Conservation (phyloP, 148 eudicot genomes). For the Nepenthes mirabilis region DNA sequence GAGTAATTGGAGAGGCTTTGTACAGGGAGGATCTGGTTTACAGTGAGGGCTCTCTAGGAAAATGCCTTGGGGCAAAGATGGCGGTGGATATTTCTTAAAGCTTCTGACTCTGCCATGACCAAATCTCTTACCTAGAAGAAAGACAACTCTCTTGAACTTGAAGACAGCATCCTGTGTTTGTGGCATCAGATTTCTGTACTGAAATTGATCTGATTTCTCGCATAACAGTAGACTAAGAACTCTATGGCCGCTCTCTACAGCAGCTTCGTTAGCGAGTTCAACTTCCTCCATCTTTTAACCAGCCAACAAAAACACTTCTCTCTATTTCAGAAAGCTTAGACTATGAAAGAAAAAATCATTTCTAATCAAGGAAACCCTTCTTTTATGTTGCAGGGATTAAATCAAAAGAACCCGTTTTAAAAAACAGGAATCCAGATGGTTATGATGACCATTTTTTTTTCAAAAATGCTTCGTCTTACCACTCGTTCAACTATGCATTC, state of each 20-base stretch:
- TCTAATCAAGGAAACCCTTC: too few relatives aligned
- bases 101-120: conserved; percentile 36
- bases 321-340: too few relatives aligned
- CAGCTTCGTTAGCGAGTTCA: conserved; percentile 39
- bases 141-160: conserved; percentile 42
- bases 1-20: conserved; percentile 14
- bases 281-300: conserved; percentile 23
- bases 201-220: conserved; percentile 14
- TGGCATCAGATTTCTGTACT: conserved; percentile 13
- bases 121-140: conserved; percentile 18
- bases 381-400: too few relatives aligned
- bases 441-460: too few relatives aligned
- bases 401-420: too few relatives aligned
- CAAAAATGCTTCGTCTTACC: too few relatives aligned
- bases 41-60: conserved; percentile 24
- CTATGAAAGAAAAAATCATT: too few relatives aligned
- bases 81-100: conserved; percentile 6
- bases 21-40: conserved; percentile 5
- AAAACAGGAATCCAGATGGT: too few relatives aligned
- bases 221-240: conserved; percentile 12
- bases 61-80: conserved; percentile 21
- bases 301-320: neutral
- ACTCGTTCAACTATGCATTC: too few relatives aligned
- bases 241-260: conserved; percentile 35
- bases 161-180: conserved; percentile 29